phyloP scores from a whole-genome alignment of 1,284 basidiomycete genomes.

The Dichomitus squalens region DNA sequence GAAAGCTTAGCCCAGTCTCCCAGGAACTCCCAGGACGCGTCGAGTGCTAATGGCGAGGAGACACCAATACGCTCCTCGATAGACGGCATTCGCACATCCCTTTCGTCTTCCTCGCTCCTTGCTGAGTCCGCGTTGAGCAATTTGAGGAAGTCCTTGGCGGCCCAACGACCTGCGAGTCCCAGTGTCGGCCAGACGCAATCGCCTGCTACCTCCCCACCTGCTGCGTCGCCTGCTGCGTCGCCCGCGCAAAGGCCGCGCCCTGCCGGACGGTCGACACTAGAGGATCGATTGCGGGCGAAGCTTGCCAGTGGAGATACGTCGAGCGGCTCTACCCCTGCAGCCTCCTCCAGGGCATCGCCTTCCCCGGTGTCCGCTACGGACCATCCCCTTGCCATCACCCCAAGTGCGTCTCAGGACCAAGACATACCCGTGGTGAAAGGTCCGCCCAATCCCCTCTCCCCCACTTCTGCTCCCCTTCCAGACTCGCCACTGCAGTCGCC shows the following conservation, averaged over 20 bases:
- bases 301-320: constrained; percentile 60
- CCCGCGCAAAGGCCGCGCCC: constrained; percentile 21
- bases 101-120: constrained; percentile 50
- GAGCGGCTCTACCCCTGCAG: constrained; percentile 44
- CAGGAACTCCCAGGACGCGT: constrained; percentile 31
- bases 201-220: constrained; percentile 1
- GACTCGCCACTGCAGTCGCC: constrained; percentile 40
- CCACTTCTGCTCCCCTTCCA: constrained; percentile 47
- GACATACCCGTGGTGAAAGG: constrained; percentile 15
- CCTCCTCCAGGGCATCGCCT: constrained; percentile 45
- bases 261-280: constrained; percentile 47
- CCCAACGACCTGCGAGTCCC: constrained; percentile 53
- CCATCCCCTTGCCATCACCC: constrained; percentile 32
- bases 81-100: constrained; percentile 27
- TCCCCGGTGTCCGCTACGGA: constrained; percentile 38
- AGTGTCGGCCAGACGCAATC: constrained; percentile 11
- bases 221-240: constrained; percentile 18
- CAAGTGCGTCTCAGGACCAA: constrained; percentile 39
- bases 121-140: constrained; percentile 62
- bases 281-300: constrained; percentile 69
- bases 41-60: constrained; percentile 18
- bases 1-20: constrained; percentile 32
- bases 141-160: constrained; percentile 61
- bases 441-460: constrained; percentile 39
- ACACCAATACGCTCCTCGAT: constrained; percentile 24